Conservation (phyloP, 2,329 filamentous ascomycete genomes). For the Exophiala alcalophila region DNA sequence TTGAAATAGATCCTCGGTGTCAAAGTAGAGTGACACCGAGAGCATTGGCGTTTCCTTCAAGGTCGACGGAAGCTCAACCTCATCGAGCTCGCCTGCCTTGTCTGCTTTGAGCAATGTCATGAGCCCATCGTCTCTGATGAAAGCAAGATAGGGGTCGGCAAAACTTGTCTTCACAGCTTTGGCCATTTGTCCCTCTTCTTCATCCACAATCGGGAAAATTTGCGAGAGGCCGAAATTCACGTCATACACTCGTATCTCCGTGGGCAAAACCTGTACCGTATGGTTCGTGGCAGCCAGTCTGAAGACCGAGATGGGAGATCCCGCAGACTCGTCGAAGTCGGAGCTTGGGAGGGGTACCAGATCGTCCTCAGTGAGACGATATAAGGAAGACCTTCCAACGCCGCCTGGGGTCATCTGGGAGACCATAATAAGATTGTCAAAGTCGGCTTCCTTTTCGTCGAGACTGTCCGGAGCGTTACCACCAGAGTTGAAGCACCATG, state of each 20-base stretch:
- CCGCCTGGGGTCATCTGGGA: conserved; percentile 65
- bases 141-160: conserved; percentile 77
- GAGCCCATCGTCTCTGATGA: conserved; percentile 80
- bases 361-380: conserved; percentile 67
- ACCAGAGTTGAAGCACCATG: conserved; percentile 78
- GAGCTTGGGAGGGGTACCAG: conserved; percentile 75
- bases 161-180: conserved; percentile 78
- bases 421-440: conserved; percentile 79
- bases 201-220: conserved; percentile 89
- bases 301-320: conserved; percentile 79
- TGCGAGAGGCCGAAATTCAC: conserved; percentile 83
- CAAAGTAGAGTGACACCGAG: conserved; percentile 79
- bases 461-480: conserved; percentile 47
- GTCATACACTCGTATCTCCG: conserved; percentile 87
- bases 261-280: conserved; percentile 82
- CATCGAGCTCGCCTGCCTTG: conserved; percentile 78
- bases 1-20: conserved; percentile 57
- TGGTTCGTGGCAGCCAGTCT: conserved; percentile 76
- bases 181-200: conserved; percentile 75
- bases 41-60: conserved; percentile 68
- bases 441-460: conserved; percentile 63
- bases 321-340: conserved; percentile 88
- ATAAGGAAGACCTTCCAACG: conserved; percentile 74
- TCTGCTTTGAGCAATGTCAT: conserved; percentile 77
- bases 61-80: conserved; percentile 64